A percentile compares a stretch with the other conserved stretches of the same genome.
These are phyloP conservation scores for Emmonsiellopsis sp. DNA, from an alignment of 2,329 filamentous ascomycete genomes.

Conservation along the genomic window DNA sequence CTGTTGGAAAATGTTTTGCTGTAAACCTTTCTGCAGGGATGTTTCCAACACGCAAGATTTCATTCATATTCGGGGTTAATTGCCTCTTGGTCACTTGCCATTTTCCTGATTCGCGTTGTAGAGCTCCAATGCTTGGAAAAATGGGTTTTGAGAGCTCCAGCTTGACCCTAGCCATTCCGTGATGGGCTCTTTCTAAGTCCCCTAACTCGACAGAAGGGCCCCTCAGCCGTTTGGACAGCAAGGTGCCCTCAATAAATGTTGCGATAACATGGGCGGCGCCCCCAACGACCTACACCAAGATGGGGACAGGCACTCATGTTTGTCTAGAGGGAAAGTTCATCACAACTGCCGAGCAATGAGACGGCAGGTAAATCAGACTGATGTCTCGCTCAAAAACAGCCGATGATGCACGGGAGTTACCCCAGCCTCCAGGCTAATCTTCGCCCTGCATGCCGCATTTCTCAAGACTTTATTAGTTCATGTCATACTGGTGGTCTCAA, in stretches of 20 bases:
- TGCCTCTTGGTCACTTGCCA: conserved; percentile 6
- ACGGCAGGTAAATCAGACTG: no score
- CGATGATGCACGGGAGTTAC: no score
- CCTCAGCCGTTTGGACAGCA: conserved; percentile 15
- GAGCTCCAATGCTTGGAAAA: conserved; percentile 11
- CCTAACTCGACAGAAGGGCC: conserved; percentile 7
- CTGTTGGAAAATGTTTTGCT: not conserved
- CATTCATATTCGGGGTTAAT: conserved; percentile 9
- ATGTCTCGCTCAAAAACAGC: no score
- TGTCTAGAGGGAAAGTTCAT: conserved; percentile 16
- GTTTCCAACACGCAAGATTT: conserved; percentile 5
- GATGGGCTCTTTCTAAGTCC: conserved; percentile 10
- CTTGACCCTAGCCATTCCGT: conserved; percentile 11
- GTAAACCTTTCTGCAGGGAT: conserved; percentile 1
- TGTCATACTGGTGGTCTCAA: no score
- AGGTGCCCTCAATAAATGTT: conserved; percentile 17
- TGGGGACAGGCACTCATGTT: conserved; percentile 18
- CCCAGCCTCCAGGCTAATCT: no score
- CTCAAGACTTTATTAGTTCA: no score
- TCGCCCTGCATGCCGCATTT: no score
- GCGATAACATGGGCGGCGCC: conserved; percentile 19
- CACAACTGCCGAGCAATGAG: no score
- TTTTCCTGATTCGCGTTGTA: not conserved
- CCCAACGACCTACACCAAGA: conserved; percentile 14
- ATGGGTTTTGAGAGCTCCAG: conserved; percentile 11